phyloP scores from a whole-genome alignment of 1,139 yeast genomes.

The Kazachstania sp. region DNA sequence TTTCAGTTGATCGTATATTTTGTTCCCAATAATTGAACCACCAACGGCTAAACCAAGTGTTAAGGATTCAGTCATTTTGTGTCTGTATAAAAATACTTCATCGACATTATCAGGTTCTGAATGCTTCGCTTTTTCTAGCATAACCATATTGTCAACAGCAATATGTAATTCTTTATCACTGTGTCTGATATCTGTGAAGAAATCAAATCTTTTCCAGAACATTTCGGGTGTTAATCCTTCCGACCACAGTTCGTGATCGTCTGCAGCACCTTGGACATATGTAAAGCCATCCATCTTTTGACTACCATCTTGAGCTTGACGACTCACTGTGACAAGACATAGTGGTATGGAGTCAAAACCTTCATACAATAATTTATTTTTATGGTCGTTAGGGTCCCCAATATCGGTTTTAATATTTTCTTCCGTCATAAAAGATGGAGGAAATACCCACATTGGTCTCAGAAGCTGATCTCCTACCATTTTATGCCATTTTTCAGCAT shows the following conservation, averaged over 20 bases:
- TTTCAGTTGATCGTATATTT: slow-evolving; percentile 8
- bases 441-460: slow-evolving; percentile 65
- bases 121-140: slow-evolving; percentile 1
- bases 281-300: slow-evolving; percentile 39
- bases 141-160: slow-evolving; percentile 12
- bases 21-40: slow-evolving; percentile 9
- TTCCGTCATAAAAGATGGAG: slow-evolving; percentile 36
- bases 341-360: slow-evolving; percentile 35
- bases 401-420: slow-evolving; percentile 21
- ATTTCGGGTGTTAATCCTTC: slow-evolving; percentile 42
- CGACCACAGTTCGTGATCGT: slow-evolving; percentile 88
- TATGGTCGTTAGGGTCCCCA: slow-evolving; percentile 15
- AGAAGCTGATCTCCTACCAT: slow-evolving; percentile 41
- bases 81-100: slow-evolving; percentile 10
- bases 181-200: slow-evolving; percentile 32
- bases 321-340: slow-evolving; percentile 58
- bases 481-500: slow-evolving; percentile 30
- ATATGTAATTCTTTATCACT: slow-evolving; percentile 36
- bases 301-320: slow-evolving; percentile 47
- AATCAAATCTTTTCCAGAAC: slow-evolving; percentile 46
- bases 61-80: slow-evolving; percentile 18
- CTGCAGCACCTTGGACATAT: slow-evolving; percentile 89
- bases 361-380: slow-evolving; percentile 18
- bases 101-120: slow-evolving; percentile 3
- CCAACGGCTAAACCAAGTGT: slow-evolving; percentile 17